Conservation (phyloP, 2,329 filamentous ascomycete genomes). For the Rhynchosporium graminicola region DNA sequence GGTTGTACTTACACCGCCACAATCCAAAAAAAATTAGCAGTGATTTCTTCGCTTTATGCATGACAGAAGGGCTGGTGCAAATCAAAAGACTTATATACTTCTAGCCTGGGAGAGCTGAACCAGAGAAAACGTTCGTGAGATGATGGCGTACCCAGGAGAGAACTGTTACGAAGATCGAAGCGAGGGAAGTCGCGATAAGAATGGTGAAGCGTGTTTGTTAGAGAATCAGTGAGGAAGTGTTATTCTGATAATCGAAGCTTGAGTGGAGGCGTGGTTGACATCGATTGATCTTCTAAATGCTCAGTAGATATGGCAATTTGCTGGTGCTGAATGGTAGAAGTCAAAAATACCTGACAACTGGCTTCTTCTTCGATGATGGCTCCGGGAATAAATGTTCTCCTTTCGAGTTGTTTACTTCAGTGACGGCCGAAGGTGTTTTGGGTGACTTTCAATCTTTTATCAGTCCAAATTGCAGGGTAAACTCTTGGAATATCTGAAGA, state of each 20-base stretch:
- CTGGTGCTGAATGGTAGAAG: no score
- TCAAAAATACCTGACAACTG: no score
- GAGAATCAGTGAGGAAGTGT: constrained; percentile 6
- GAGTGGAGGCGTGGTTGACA: constrained; percentile 6
- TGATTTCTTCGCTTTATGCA: constrained; percentile 25
- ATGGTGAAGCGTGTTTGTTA: not conserved
- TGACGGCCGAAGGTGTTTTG: no score
- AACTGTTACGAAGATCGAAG: constrained; percentile 20
- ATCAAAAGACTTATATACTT: no score
- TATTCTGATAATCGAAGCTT: not conserved
- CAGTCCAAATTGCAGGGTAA: no score
- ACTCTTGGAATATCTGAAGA: no score
- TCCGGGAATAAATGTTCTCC: no score
- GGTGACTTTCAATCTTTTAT: no score
- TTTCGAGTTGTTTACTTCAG: no score
- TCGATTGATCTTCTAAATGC: not conserved
- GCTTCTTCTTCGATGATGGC: no score
- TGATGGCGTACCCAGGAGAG: constrained; percentile 13
- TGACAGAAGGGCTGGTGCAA: constrained; percentile 13
- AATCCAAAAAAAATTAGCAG: constrained; percentile 34
- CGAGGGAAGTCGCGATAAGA: constrained; percentile 5
- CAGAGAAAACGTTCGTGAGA: not conserved
- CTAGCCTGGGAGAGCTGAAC: constrained; percentile 2
- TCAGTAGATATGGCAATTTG: not conserved
- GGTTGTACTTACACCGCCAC: constrained; percentile 32